Percentiles rank a stretch among this genome's conserved stretches.
phyloP scores from a whole-genome alignment of 257 asterid species.

The Forsythia suspensa region DNA sequence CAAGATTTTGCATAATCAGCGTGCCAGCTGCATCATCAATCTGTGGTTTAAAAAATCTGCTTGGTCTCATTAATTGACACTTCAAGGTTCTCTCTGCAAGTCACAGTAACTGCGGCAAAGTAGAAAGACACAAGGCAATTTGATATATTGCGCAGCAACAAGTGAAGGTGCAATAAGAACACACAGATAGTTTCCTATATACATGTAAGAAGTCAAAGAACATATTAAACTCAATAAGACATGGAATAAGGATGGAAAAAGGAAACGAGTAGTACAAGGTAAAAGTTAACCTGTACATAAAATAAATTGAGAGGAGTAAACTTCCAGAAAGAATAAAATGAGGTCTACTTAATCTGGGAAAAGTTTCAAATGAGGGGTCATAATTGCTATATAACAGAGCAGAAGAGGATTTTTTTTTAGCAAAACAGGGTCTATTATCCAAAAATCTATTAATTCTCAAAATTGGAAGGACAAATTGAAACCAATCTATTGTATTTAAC shows the following conservation, averaged over 20 bases:
- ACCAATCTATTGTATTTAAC: too few relatives aligned
- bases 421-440: too few relatives aligned
- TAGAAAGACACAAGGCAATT: conserved; percentile 56
- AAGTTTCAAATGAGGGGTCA: neutral
- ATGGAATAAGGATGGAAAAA: neutral
- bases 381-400: neutral
- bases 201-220: conserved; percentile 46
- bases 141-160: conserved; percentile 83
- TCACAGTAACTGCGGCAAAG: conserved; percentile 48
- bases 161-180: conserved; percentile 75
- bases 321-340: too few relatives aligned
- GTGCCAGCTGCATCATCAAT: conserved; percentile 37
- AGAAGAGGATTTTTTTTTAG: too few relatives aligned
- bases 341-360: neutral
- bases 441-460: too few relatives aligned
- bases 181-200: conserved; percentile 72
- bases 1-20: too few relatives aligned
- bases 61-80: conserved; percentile 53
- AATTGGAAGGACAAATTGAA: too few relatives aligned
- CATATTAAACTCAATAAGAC: neutral
- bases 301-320: too few relatives aligned
- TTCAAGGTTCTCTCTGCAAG: conserved; percentile 36
- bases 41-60: conserved; percentile 59
- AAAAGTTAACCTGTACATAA: too few relatives aligned
- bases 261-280: too few relatives aligned